A percentile compares a stretch with the other conserved stretches of the same genome.
Evolutionary conservation across 306 rosid genomes (phyloP).

Genomic region (Acmispon strigosus): DNA sequence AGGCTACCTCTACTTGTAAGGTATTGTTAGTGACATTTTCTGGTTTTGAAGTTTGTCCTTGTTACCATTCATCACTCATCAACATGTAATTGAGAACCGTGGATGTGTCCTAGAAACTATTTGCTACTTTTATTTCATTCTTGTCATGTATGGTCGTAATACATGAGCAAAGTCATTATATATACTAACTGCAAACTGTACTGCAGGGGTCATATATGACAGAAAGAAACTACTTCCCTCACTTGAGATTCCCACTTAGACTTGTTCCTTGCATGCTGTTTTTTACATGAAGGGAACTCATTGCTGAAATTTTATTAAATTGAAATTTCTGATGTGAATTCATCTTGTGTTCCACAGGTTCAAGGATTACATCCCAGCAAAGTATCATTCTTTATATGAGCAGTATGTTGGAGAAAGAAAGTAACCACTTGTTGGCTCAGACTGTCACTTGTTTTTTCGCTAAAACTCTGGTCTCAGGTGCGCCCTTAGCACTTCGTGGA

Average conservation of each 20-base stretch:
- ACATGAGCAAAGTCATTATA: background rate
- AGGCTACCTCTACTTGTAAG: conserved; percentile 66
- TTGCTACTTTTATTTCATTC: conserved; percentile 4
- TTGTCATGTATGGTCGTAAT: background rate
- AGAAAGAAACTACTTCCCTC: background rate
- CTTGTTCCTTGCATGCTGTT: conserved; percentile 3
- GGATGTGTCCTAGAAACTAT: background rate
- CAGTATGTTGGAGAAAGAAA: conserved; percentile 39
- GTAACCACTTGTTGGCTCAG: background rate
- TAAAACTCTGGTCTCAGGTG: conserved; percentile 19
- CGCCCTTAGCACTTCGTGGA: conserved; percentile 12
- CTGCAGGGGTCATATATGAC: background rate
- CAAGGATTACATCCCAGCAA: conserved; percentile 78
- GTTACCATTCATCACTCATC: conserved; percentile 11
- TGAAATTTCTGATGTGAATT: conserved; percentile 11
- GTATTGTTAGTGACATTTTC: conserved; percentile 28
- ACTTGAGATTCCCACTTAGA: background rate
- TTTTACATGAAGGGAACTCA: background rate
- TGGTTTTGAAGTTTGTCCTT: conserved; percentile 3
- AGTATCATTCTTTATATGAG: conserved; percentile 75
- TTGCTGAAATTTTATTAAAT: conserved; percentile 1
- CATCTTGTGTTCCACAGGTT: conserved; percentile 50
- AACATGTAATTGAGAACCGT: background rate
- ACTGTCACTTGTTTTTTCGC: conserved; percentile 5
- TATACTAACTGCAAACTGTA: background rate